A percentile compares a stretch with the other conserved stretches of the same genome.
Evolutionary conservation across 106 monocot genomes (phyloP).

Genomic region (Allium cepa): DNA sequence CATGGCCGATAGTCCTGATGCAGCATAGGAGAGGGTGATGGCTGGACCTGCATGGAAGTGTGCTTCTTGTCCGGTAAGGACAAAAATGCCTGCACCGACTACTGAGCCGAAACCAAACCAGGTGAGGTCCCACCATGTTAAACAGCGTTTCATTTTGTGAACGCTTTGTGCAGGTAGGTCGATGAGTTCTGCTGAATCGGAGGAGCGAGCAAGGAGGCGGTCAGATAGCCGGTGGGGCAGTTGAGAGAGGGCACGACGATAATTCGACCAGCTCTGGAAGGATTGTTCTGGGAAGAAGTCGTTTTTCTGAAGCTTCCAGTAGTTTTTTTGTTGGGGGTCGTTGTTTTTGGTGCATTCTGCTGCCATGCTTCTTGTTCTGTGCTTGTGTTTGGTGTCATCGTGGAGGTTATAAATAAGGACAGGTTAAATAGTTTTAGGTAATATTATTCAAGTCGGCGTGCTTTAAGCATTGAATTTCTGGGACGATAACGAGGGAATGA

Average conservation of each 20-base stretch:
- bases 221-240: conserved; percentile 22
- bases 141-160: conserved; percentile 34
- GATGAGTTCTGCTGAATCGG: conserved; percentile 20
- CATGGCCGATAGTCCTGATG: conserved; percentile 35
- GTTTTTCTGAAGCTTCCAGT: conserved; percentile 23
- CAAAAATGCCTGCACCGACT: conserved; percentile 46
- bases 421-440: too few relatives aligned
- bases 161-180: conserved; percentile 19
- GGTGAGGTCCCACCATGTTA: conserved; percentile 50
- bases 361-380: too few relatives aligned
- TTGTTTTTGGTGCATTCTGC: too few relatives aligned
- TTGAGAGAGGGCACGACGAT: conserved; percentile 17
- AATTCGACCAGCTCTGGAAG: conserved; percentile 30
- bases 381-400: too few relatives aligned
- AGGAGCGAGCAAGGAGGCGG: conserved; percentile 24
- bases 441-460: too few relatives aligned
- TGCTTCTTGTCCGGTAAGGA: conserved; percentile 43
- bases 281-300: conserved; percentile 42
- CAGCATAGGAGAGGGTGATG: conserved; percentile 36
- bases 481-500: too few relatives aligned
- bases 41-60: conserved; percentile 40
- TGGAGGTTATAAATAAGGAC: too few relatives aligned
- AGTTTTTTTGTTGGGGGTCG: conserved; percentile 11
- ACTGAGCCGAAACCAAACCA: conserved; percentile 51
- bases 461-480: too few relatives aligned